phyloP scores from a whole-genome alignment of 2,329 filamentous ascomycete genomes.

The Niveomyces coronatus region DNA sequence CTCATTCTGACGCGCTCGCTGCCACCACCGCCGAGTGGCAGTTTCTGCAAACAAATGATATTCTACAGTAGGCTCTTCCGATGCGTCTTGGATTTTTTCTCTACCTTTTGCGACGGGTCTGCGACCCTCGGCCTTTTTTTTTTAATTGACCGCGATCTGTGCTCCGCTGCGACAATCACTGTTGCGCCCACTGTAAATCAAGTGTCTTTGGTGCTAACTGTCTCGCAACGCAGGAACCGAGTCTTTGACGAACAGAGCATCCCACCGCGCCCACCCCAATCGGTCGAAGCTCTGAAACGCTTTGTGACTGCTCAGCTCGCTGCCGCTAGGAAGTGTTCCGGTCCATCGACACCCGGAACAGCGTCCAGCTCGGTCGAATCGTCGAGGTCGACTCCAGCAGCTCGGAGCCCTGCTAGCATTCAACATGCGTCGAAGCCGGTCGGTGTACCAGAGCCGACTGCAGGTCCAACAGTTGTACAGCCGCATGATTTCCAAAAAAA shows the following conservation, averaged over 20 bases:
- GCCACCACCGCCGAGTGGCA: constrained; percentile 41
- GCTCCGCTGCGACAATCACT: constrained; percentile 4
- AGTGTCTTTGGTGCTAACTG: background rate
- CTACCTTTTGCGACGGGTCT: constrained; percentile 9
- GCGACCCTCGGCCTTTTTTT: constrained; percentile 1
- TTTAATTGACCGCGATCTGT: constrained; percentile 16
- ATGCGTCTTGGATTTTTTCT: background rate
- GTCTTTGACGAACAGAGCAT: constrained; percentile 43
- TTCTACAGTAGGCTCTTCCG: constrained; percentile 44
- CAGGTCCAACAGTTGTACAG: background rate
- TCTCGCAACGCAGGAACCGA: constrained; percentile 22
- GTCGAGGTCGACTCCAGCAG: background rate
- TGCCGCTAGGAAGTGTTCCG: constrained; percentile 1
- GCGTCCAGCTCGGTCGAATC: constrained; percentile 2
- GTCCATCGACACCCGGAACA: background rate
- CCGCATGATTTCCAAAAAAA: background rate
- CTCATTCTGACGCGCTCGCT: constrained; percentile 45
- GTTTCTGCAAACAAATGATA: constrained; percentile 47
- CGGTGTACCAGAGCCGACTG: background rate
- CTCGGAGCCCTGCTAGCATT: constrained; percentile 4
- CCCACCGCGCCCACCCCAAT: constrained; percentile 35
- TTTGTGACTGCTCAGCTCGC: constrained; percentile 16
- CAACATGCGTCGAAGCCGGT: constrained; percentile 1
- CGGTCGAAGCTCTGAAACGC: constrained; percentile 33
- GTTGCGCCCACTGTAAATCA: constrained; percentile 5